Base-by-base conservation (phyloP, 768 basidiomycete genomes). In the Psilocybe azurescens region DNA sequence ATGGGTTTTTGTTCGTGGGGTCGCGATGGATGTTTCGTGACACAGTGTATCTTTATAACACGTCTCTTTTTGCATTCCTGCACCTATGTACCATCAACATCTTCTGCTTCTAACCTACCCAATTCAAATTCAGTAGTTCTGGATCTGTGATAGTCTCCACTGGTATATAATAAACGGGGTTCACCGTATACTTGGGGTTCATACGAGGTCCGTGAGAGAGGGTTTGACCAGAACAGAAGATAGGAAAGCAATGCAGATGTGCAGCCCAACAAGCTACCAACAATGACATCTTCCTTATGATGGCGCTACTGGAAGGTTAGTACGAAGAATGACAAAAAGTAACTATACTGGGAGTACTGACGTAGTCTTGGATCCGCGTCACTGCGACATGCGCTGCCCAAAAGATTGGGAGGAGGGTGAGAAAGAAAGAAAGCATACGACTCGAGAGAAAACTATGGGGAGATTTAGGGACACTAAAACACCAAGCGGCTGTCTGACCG, bases 261-360 rank as follows among this genome's bases (percentile, higher is more conserved):
- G 6, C 82, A 76, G 36, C 89, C 89, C 52, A 90, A 84, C 24
- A 84, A 64, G 60, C 83, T 81, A 28, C 89, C 89, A 8, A 83
- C 85, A 57, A 89, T 81, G 13, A 89, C 83, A 68, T 90, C 89
- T 72, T 89, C 88, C 70, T 83, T 85, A 72, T 89, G 86, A 70
- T 90, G 89, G 66, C 84, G 75, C 89, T 89, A 69, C 18, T 46
- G 30, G 29, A 38, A 41, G 44, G 57, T 20, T 63, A 54, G 38
- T 36, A 39, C 14, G 41, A 30, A 20, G 32, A 59, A 4, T 0
- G 30, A 24, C 46, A 47, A 28, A 49, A 44, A 10, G 41, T 44
- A 32, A 14, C 13, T 48, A 33, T 29, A 24, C 46, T 51, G n/a
- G 11, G 53, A 24, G 38, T 54, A 60, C 58, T 58, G n/a, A 78